Conservation (phyloP, 2,329 filamentous ascomycete genomes). For the Scedosporium boydii region DNA sequence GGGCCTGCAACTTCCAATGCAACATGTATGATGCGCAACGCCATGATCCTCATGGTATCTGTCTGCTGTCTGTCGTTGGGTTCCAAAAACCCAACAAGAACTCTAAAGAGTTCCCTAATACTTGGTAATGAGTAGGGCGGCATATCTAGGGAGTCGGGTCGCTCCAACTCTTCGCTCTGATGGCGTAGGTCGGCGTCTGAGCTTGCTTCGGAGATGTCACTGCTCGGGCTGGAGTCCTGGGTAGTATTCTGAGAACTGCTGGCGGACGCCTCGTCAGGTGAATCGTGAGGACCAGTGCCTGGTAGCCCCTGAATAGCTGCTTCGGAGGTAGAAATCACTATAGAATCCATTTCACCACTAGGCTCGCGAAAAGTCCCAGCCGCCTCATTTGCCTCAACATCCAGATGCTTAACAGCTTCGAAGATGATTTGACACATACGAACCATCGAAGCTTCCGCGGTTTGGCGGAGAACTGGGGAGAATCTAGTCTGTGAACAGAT, state of each 20-base stretch:
- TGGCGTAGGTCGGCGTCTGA: neutral
- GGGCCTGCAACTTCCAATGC: constrained; percentile 93
- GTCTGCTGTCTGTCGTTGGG: constrained; percentile 89
- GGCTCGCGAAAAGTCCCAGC: constrained; percentile 56
- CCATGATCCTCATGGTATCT: constrained; percentile 95
- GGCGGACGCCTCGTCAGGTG: neutral
- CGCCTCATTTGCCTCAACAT: constrained; percentile 63
- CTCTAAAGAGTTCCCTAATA: constrained; percentile 87
- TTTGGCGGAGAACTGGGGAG: constrained; percentile 80
- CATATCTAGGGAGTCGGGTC: constrained; percentile 44
- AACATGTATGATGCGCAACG: constrained; percentile 91
- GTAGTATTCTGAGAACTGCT: neutral
- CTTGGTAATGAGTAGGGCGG: constrained; percentile 90
- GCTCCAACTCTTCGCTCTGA: constrained; percentile 18
- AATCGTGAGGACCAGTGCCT: neutral
- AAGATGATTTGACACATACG: constrained; percentile 99
- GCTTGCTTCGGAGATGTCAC: constrained; percentile 23
- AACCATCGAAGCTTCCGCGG: constrained; percentile 94
- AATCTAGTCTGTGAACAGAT: constrained; percentile 94
- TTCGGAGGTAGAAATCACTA: constrained; percentile 71
- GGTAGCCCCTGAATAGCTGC: neutral
- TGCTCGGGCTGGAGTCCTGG: neutral
- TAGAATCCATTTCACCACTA: constrained; percentile 59
- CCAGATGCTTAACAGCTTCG: constrained; percentile 78
- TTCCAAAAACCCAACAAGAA: constrained; percentile 86